Base-by-base conservation (phyloP, 371 early-diverging fungal genomes). In the Fennellomyces sp. region DNA sequence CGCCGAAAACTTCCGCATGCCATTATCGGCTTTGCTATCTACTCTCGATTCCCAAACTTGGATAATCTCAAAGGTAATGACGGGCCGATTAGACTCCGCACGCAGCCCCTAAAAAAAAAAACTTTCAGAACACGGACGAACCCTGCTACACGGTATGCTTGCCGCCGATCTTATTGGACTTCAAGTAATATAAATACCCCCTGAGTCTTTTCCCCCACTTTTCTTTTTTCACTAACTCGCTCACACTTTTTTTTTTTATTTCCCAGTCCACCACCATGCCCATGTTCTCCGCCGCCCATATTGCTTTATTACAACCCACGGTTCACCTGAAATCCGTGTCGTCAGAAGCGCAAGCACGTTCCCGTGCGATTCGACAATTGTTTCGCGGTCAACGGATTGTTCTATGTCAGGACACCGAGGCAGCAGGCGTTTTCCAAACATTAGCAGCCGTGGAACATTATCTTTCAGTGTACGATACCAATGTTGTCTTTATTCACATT, bases 11-110 rank as follows among this genome's bases (percentile, higher is more conserved):
- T 92, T 5, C 94, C 94, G 6, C 69, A 80, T 52, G 91, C 95
- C 1, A 88, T 86, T 31, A 92, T 99, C 53, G 99, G 97, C 3
- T 91, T 99, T 64, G 98, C 98, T 73, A 73, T 99, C 33, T 99
- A 98, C 73, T 91, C 94, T 30, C 96, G 97, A 3, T 99, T 99
- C 77, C 98, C 99, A 41, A 19, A 12, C 31, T 35, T 54, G 61
- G 61, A 54, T 27, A 54, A 36, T 25, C 55, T 54, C 21, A 41
- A 3, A 23, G 55, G 39, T 36, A 33, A 25, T 23, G 10, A 23
- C 21, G n/a, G 21, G 4, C 5, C 19, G 1, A 45, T 21, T 17
- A 23, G 17, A 45, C 45, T 45, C 45, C 45, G 45, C 45, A 13
- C 35, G 13, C 13, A 6, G 35, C 35, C 35, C 35, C 35, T 33